phyloP scores from a whole-genome alignment of 257 asterid species.

The Linderniella brevidens region DNA sequence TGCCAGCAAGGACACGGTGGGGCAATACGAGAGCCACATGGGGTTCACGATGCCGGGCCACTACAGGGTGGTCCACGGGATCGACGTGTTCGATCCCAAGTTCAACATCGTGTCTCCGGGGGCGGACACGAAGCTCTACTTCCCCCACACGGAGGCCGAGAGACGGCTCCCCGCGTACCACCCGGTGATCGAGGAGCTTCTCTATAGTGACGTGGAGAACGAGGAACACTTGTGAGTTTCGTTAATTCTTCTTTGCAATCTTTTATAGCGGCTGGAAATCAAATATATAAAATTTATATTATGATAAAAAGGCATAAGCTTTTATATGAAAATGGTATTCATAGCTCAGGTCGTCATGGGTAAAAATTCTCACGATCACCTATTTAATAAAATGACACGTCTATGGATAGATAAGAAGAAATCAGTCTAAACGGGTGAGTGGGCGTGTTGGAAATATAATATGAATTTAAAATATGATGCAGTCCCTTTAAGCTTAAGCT shows the following conservation, averaged over 20 bases:
- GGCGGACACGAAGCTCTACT: slow-evolving; percentile 53
- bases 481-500: too few relatives aligned
- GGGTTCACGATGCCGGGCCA: slow-evolving; percentile 77
- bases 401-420: too few relatives aligned
- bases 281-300: too few relatives aligned
- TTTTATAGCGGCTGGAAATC: background rate
- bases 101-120: slow-evolving; percentile 81
- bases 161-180: slow-evolving; percentile 37
- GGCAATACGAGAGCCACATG: slow-evolving; percentile 72
- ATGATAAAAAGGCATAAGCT: too few relatives aligned
- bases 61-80: slow-evolving; percentile 65
- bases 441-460: too few relatives aligned
- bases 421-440: too few relatives aligned
- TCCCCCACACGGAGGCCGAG: slow-evolving; percentile 39
- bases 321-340: too few relatives aligned
- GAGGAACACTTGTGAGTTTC: slow-evolving; percentile 52
- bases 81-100: slow-evolving; percentile 62
- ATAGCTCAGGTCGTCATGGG: too few relatives aligned
- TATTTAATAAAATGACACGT: too few relatives aligned
- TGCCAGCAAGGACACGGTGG: slow-evolving; percentile 59
- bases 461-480: too few relatives aligned
- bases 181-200: slow-evolving; percentile 51
- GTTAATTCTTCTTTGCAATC: background rate
- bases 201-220: slow-evolving; percentile 47
- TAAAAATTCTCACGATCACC: too few relatives aligned